Evolutionary conservation across 2,329 filamentous ascomycete genomes (phyloP).

Genomic region (Ophiostoma montium): DNA sequence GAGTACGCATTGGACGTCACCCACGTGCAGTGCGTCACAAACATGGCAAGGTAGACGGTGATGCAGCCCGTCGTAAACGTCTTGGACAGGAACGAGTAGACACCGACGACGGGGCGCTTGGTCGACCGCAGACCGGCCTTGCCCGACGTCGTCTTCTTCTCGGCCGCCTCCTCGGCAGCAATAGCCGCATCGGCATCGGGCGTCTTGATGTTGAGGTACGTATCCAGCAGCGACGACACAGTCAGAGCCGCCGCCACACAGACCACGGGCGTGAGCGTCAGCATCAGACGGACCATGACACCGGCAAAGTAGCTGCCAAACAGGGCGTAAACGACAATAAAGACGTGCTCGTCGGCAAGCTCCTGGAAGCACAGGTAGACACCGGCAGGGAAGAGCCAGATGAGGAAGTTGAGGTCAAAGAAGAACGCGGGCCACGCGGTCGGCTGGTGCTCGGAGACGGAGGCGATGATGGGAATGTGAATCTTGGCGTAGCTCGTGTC

Average conservation of each 20-base stretch:
- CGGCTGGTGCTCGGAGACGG: conserved; percentile 98
- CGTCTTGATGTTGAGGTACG: conserved; percentile 56
- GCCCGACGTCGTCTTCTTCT: conserved; percentile 36
- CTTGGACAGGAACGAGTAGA: conserved; percentile 74
- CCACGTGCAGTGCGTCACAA: conserved; percentile 97
- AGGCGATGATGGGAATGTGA: conserved; percentile 97
- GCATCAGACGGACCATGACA: conserved; percentile 98
- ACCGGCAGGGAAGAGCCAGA: conserved; percentile 74
- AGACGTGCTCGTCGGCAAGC: conserved; percentile 91
- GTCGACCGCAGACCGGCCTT: conserved; percentile 51
- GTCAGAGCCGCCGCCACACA: conserved; percentile 88
- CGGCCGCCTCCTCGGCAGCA: conserved; percentile 28
- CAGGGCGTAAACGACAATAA: conserved; percentile 93
- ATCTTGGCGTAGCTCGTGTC: conserved; percentile 98
- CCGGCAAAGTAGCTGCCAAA: conserved; percentile 96
- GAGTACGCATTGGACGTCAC: conserved; percentile 98
- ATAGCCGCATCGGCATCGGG: conserved; percentile 38
- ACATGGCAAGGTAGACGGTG: conserved; percentile 72
- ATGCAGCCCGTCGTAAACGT: conserved; percentile 57
- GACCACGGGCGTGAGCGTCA: conserved; percentile 90
- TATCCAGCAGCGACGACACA: conserved; percentile 75
- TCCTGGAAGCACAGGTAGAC: conserved; percentile 97
- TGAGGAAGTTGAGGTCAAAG: conserved; percentile 94
- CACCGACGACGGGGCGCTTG: conserved; percentile 57
- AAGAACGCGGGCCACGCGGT: conserved; percentile 99